Evolutionary conservation across 192 early-diverging fungal species (phyloP), one percentile per base, ranked within the genome.

Genomic region (Hyaloraphidium curvatum): DNA sequence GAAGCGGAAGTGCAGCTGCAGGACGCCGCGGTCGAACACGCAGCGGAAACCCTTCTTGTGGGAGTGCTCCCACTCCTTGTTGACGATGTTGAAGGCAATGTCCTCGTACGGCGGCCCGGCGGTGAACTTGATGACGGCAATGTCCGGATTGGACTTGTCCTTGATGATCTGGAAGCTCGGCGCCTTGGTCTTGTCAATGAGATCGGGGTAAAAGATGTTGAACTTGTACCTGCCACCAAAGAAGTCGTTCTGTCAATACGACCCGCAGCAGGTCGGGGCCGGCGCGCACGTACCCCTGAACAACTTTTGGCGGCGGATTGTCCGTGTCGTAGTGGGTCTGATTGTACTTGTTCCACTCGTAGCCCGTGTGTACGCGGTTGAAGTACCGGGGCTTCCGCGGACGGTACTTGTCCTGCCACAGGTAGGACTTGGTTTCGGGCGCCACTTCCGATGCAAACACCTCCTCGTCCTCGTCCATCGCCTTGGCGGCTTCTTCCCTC

Each of bases 291-390:
- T n/a, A 26, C 11, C 19, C 25, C 11, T 55, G 55, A 2, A 55
- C 55, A 50, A 72, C 70, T 71, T 96, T 98, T 17, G 94, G 94
- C 33, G 94, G 94, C 7, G 92, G 92, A 48, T 98, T 98, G 59
- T 95, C 92, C 52, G 73, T 71, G 58, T 93, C 89, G 67, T 98
- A 98, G 66, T 98, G 94, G 2, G 86, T 91, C 59, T 90, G 88
- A 58, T 98, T 98, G 59, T 96, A 98, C 72, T 96, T 91, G 76
- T 96, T 98, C 94, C 94, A 98, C 65, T 96, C 91, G 57, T 91
- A 95, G 28, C 94, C 94, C 0, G 88, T 92, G 53, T 93, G 87
- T 23, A 98, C 91, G 39, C 89, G 81, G 72, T 98, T 98, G 55
- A 91, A 87, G 71, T 84, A 98, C 54, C 86, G 73, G 21, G 94